Percentiles rank a stretch among this genome's conserved stretches.
phyloP scores from a whole-genome alignment of 2,329 filamentous ascomycete species.

The Ceratocystis papillata region DNA sequence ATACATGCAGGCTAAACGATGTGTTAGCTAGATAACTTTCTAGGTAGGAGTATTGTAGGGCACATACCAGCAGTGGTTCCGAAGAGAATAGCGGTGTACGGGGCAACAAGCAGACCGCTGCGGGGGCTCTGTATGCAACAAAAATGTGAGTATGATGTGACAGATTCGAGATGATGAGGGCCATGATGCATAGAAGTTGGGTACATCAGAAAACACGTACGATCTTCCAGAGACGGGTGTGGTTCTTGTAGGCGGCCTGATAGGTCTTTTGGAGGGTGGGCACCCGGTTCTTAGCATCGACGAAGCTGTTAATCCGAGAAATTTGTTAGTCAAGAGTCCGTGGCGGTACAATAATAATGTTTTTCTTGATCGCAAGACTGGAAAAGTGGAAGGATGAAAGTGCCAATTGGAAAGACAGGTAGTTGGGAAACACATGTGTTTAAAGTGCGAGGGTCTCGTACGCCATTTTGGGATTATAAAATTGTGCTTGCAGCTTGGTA shows the following conservation, averaged over 20 bases:
- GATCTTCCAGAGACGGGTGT: conserved; percentile 66
- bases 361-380: neutral
- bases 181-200: neutral
- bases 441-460: conserved; percentile 25
- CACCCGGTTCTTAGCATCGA: conserved; percentile 68
- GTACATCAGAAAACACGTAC: conserved; percentile 42
- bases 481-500: conserved; percentile 8
- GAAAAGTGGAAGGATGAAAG: neutral
- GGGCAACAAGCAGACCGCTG: conserved; percentile 54
- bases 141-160: conserved; percentile 20
- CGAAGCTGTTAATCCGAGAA: conserved; percentile 35
- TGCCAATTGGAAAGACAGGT: neutral
- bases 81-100: conserved; percentile 57
- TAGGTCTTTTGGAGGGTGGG: conserved; percentile 63
- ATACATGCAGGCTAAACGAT: conserved; percentile 48
- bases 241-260: conserved; percentile 59
- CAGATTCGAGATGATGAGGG: conserved; percentile 11
- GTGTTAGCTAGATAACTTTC: conserved; percentile 25
- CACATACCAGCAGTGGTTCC: conserved; percentile 51
- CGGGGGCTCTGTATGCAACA: conserved; percentile 44
- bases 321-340: conserved; percentile 21
- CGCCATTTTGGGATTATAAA: conserved; percentile 34
- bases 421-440: neutral
- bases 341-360: too few species aligned
- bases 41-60: neutral